These are phyloP conservation scores for Hippophae gyantsensis DNA, from an alignment of 306 rosid genomes.

Conservation along the genomic window DNA sequence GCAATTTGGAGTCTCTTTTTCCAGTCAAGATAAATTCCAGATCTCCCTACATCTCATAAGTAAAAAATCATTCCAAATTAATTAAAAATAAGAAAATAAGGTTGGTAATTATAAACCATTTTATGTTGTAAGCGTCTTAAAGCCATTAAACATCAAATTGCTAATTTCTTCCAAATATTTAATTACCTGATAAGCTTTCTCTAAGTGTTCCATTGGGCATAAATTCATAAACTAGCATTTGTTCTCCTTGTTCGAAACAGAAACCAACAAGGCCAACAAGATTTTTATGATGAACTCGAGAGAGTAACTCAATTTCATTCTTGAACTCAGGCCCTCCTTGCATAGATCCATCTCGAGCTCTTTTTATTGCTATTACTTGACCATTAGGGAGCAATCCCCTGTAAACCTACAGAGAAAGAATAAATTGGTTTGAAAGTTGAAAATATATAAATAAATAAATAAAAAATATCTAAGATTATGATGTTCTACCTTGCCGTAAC, in stretches of 20 bases:
- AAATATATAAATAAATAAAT: no score
- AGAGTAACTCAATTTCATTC: slow-evolving; percentile 8
- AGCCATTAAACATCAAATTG: neutral
- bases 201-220: slow-evolving; percentile 13
- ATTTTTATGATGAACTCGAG: slow-evolving; percentile 11
- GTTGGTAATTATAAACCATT: neutral
- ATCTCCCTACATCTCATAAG: slow-evolving; percentile 1
- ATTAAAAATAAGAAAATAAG: no score
- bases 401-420: neutral
- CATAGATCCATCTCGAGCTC: slow-evolving; percentile 12
- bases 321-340: slow-evolving; percentile 1
- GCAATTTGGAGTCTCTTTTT: slow-evolving; percentile 8
- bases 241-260: slow-evolving; percentile 10
- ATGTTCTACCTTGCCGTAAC: neutral
- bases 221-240: slow-evolving; percentile 15
- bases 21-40: slow-evolving; percentile 9
- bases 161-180: neutral
- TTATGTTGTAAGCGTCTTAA: neutral
- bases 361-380: slow-evolving; percentile 10
- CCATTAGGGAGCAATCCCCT: slow-evolving; percentile 9
- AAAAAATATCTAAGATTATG: no score
- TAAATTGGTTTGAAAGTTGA: no score
- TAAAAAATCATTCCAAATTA: neutral
- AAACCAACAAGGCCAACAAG: slow-evolving; percentile 10
- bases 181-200: slow-evolving; percentile 8